Evolutionary conservation across 176 grass and related monocot genomes (phyloP), one percentile per base, ranked within the genome.

Genomic region (Aechmea fasciata): DNA sequence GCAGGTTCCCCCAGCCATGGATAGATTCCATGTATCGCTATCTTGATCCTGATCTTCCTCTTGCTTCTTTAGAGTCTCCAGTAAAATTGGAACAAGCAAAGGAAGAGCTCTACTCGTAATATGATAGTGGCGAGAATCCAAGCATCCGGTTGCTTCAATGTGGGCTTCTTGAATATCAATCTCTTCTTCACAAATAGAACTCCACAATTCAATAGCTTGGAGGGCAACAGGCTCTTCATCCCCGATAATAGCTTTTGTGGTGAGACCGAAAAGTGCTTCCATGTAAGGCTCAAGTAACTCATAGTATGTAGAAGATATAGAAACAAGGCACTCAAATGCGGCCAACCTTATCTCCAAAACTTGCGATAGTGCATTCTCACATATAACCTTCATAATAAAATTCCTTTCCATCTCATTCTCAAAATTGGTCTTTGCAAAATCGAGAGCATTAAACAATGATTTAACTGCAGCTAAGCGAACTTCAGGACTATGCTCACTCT

Each of bases 1-100:
- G 87, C 90, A 94, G 64, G 90, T 94, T 20, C 90, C 90, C n/a
- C 90, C 90, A 66, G 90, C 90, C 90, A 94, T 94, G 64, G 90
- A 86, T 75, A 94, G 83, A 82, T 94, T 94, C 90, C 90, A 94
- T 67, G 81, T 83, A 72, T 83, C 90, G 75, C 89, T 86, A 86
- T 94, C 90, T 66, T 89, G 83, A 50, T 94, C 90, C 71, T 94
- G 86, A 68, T 94, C 90, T 65, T 94, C 90, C 77, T 94, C 90
- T 80, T 94, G 90, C 76, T 94, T 94, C 25, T 89, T 81, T 10
- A 94, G 90, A 29, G 90, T 94, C 57, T 89, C 90, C 70, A 94
- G 66, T 72, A 94, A 55, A 83, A 94, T 81, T 1, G 86, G 90
- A 65, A 94, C 90, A 25, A 94, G 82, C 49, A 83, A 86, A 70